A percentile compares a stretch with the other conserved stretches of the same genome.
These are phyloP conservation scores for Vitellaria paradoxa DNA, from an alignment of 179 eudicot genomes.

Conservation along the genomic window DNA sequence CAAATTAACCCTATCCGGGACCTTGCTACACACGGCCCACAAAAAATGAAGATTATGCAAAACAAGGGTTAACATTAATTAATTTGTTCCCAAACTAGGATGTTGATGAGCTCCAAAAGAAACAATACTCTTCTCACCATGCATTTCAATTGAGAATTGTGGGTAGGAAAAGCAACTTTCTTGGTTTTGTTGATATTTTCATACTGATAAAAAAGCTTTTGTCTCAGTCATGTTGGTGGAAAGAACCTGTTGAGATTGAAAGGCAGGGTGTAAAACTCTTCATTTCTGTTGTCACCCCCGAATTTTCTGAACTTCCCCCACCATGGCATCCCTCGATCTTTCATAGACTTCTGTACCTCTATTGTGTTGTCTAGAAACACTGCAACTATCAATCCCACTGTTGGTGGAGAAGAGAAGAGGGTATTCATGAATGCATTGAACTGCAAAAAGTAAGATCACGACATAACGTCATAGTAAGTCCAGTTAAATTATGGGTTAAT, in stretches of 20 bases:
- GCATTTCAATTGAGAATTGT: background rate
- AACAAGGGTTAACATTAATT: slow-evolving; percentile 2
- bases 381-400: slow-evolving; percentile 77
- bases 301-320: slow-evolving; percentile 98
- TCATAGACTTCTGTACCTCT: slow-evolving; percentile 89
- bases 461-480: background rate
- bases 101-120: background rate
- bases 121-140: background rate
- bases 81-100: background rate
- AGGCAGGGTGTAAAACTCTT: slow-evolving; percentile 95
- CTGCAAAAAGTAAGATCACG: slow-evolving; percentile 38
- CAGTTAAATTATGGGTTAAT: no score
- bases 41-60: slow-evolving; percentile 17
- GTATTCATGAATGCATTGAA: slow-evolving; percentile 90
- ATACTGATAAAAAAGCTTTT: background rate
- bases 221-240: slow-evolving; percentile 69
- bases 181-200: background rate
- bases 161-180: slow-evolving; percentile 4
- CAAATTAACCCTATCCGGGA: slow-evolving; percentile 7
- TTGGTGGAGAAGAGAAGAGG: slow-evolving; percentile 81
- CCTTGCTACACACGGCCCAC: slow-evolving; percentile 22
- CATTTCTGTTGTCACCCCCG: slow-evolving; percentile 88
- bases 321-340: slow-evolving; percentile 99
- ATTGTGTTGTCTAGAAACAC: slow-evolving; percentile 92
- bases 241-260: slow-evolving; percentile 97